Conservation (phyloP, 345 rosid species). For the Conringia planisiliqua region DNA sequence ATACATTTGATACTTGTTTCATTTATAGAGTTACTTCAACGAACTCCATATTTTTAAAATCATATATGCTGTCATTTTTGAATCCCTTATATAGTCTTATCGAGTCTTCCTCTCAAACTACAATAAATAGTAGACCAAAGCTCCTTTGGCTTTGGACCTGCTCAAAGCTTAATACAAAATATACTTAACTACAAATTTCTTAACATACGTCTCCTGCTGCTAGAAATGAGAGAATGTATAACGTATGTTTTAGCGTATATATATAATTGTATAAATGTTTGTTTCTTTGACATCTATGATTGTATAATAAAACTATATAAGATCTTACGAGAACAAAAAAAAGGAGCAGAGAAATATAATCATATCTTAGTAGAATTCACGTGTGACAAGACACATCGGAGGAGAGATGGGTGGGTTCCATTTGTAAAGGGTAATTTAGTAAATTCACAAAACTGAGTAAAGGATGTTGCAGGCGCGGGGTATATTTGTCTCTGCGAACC, state of each 20-base stretch:
- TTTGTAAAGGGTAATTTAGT: neutral
- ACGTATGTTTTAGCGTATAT: neutral
- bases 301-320: neutral
- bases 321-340: neutral
- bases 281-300: neutral
- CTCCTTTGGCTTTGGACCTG: too few relatives aligned
- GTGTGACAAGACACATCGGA: conserved; percentile 29
- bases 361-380: conserved; percentile 1
- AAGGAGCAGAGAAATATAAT: neutral
- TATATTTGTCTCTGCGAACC: conserved; percentile 38
- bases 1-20: too few relatives aligned
- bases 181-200: too few relatives aligned
- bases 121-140: too few relatives aligned
- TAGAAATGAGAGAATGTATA: neutral
- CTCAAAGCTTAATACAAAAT: too few relatives aligned
- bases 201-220: too few relatives aligned
- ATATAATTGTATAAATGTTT: neutral
- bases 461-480: conserved; percentile 36
- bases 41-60: too few relatives aligned
- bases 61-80: too few relatives aligned
- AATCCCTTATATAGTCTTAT: too few relatives aligned
- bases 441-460: neutral
- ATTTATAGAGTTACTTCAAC: too few relatives aligned
- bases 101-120: too few relatives aligned
- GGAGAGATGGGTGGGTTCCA: neutral